Evolutionary conservation across 345 rosid species (phyloP), one percentile per base, ranked within the genome.

Genomic region (Kernera saxatilis): DNA sequence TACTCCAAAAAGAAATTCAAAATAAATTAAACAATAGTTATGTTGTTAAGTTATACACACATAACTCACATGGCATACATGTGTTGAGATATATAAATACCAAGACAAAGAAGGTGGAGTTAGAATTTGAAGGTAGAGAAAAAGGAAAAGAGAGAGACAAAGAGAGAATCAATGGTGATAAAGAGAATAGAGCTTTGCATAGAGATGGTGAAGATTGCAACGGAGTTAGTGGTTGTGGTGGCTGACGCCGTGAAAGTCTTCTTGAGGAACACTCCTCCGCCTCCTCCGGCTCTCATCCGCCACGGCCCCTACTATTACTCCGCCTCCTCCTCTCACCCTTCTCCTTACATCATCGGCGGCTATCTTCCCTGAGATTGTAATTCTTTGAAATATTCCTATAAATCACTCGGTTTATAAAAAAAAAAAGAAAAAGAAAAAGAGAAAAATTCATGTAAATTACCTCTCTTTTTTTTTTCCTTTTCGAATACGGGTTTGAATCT

Each of bases 131-230:
- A 36, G 48, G 37, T 23, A 50, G 48, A 15, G 17, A 44, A 15
- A 12, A 14, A 3, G 26, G 0, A 51, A 55, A 26, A 56, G 41
- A 45, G 12, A 32, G 7, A 26, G 3, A 70, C 26, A 33, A 2
- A 68, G 3, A 8, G n/a, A n/a, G n/a, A n/a, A n/a, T n/a, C 0
- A 2, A 60, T 36, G 75, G 2, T 71, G 44, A 40, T 71, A 60
- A 71, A 61, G 27, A 71, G 32, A 50, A 50, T 71, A 40, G 62
- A 61, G 53, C 33, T 61, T 6, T 71, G 75, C 62, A 19, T 71
- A 29, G 69, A 40, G 27, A 27, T 71, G 4, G 11, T 30, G 54
- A 61, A 71, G 75, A 30, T 61, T 50, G 19, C 53, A 1, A 41
- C 30, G 40, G 54, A 62, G 32, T 71, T 51, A 2, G 1, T 62